Conservation (phyloP, 306 rosid species). For the Urtica urens region DNA sequence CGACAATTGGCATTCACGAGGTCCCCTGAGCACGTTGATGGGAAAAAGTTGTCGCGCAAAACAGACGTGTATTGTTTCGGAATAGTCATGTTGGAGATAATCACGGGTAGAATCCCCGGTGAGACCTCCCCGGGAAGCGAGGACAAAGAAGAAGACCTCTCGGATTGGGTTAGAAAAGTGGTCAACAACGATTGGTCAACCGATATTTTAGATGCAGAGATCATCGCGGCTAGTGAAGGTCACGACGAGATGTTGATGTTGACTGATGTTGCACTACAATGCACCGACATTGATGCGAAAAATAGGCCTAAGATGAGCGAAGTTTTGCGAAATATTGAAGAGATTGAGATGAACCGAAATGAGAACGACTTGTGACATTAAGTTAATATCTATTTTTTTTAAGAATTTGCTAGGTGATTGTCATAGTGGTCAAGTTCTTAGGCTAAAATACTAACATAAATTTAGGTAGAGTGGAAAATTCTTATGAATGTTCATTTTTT, state of each 20-base stretch:
- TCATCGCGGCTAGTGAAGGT: slow-evolving; percentile 41
- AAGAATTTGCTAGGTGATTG: too few species aligned
- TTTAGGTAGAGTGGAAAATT: too few species aligned
- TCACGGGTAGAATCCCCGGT: slow-evolving; percentile 62
- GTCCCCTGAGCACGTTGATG: slow-evolving; percentile 46
- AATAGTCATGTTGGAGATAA: slow-evolving; percentile 47
- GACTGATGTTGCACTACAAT: slow-evolving; percentile 53
- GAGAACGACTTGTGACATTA: neutral
- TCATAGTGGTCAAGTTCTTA: too few species aligned
- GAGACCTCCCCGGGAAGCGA: slow-evolving; percentile 22
- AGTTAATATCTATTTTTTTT: too few species aligned
- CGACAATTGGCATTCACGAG: slow-evolving; percentile 32
- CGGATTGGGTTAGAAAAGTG: slow-evolving; percentile 58
- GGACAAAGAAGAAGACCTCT: slow-evolving; percentile 40
- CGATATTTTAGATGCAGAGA: slow-evolving; percentile 54
- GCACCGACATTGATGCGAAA: slow-evolving; percentile 42
- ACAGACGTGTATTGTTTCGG: slow-evolving; percentile 65
- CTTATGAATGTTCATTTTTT: too few species aligned
- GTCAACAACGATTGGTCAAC: slow-evolving; percentile 70
- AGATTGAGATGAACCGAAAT: slow-evolving; percentile 23
- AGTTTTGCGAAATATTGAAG: slow-evolving; percentile 37
- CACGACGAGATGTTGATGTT: slow-evolving; percentile 54
- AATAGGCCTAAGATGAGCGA: slow-evolving; percentile 48
- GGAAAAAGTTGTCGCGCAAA: slow-evolving; percentile 45
- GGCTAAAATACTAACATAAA: too few species aligned